Base-by-base conservation (phyloP, 2,329 filamentous ascomycete genomes). In the Colletotrichum chlorophyti region DNA sequence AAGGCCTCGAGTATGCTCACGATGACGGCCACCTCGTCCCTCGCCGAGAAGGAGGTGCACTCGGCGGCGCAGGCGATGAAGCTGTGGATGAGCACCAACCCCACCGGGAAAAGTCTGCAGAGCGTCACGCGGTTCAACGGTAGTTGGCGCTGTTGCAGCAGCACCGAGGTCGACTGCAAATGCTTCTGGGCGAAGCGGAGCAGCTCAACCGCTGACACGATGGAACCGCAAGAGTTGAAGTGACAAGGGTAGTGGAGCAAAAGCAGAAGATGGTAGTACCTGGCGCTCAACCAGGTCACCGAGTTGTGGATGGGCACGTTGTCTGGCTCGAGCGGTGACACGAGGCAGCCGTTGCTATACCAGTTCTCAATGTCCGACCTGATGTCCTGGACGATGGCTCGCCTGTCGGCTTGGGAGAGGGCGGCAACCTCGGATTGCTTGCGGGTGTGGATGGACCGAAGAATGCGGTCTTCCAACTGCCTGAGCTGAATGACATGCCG, bases 291-390 rank as follows among this genome's bases (percentile, higher is more conserved):
- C 77, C 77, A 79, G 2, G 76, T 74, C 34, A 79, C 71, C 3
- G 74, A 76, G 58, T 70, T 78, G 60, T 79, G 77, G 17, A 79
- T 77, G 14, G 76, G 73, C 3, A 79, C 66, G 45, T 78, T 77
- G 61, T 79, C 76, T 2, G 72, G 68, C 41, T 78, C 75, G 43
- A 72, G 68, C 1, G 74, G 74, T 5, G 74, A 76, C 54, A 79
- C 68, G 5, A 79, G 71, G 42, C 76, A 80, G 1, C 77, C 77
- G 27, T 72, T 74, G 54, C 72, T 78, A 59, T 79, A 79, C 76
- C 78, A 79, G 57, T 79, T 72, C 50, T 79, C 77, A 17, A 80
- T 77, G 23, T 76, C 70, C n/a, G 71, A 66, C n/a, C 74, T 69
- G 23, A 78, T 68, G 17, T 67, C 67, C 34, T 69, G 69, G 3